Evolutionary conservation across 2,329 filamentous ascomycete genomes (phyloP), one percentile per base, ranked within the genome.

Genomic region (Botrytis pseudocinerea): DNA sequence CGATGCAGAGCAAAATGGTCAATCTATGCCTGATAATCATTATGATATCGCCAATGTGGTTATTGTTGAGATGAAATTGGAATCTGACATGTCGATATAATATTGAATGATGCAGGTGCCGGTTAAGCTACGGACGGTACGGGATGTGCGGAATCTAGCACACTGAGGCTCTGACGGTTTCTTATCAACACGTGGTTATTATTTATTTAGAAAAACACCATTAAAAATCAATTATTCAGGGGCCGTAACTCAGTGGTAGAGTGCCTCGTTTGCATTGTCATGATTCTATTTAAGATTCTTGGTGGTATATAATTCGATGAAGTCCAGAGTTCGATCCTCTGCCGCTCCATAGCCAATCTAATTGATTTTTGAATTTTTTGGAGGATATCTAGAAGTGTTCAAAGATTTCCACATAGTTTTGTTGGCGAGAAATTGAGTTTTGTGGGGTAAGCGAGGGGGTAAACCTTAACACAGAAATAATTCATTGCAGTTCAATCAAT

Each of bases 21-120:
- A 57, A 63, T 22, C 44, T 69, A 61, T 78, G 76, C 75, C 76
- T 76, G 48, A 78, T 69, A 75, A 78, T 76, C 77, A 78, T 78
- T 42, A 28, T 76, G 74, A 60, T 76, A 73, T 38, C 8, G 35
- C 32, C 35, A 68, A 68, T 38, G 48, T 57, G 65, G 65, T 68
- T 40, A 38, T 22, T 57, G 9, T 68, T 25, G 35, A 14, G 48
- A 42, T 42, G 48, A 68, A 28, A 22, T 42, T 68, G 64, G 16
- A 54, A 68, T 66, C 32, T 40, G 46, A 66, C 46, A 66, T 40
- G 28, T 38, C 48, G 10, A 32, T 44, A 57, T 48, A 22, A 22
- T 44, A 68, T 65, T 35, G 0, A 40, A 54, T 66, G 25, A 66
- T 66, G 46, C 46, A 32, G 7, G 40, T n/a, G 6, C n/a, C 25